Evolutionary conservation across 1,139 yeast genomes (phyloP), one percentile per base, ranked within the genome.

Genomic region (Suhomyces anneliseae): DNA sequence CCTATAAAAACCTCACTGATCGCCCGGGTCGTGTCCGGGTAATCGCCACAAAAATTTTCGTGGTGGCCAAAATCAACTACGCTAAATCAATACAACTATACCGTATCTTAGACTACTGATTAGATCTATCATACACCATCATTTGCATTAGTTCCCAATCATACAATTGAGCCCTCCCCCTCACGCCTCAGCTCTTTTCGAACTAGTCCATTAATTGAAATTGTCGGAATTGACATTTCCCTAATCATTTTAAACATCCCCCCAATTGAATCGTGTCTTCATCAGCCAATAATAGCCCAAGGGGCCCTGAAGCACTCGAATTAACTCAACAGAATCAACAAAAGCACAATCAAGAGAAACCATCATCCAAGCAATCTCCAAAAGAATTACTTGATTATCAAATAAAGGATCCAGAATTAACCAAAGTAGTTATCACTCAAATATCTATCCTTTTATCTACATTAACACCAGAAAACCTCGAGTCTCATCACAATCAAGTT

Each of bases 401-500:
- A 8, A 40, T 46, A 29, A 54, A 58, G 41, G 62, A 59, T 54
- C 60, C 68, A 19, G 78, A 74, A 56, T 57, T 74, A 48, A 65
- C 70, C 46, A 74, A 76, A 60, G 77, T 77, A 43, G 66, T 76
- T 41, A 61, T 74, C 51, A 77, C 82, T 39, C 88, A 84, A 61
- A 61, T 85, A 43, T 72, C 79, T 19, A 71, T 83, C 42, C 65
- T 83, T 47, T 65, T 78, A 40, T 67, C 79, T 31, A 74, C 80
- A 27, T 65, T 77, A 50, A 61, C 71, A 31, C 63, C 65, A 15
- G 65, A 67, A 29, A 78, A 75, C 60, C 69, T 76, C 60, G 69
- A 66, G 29, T 54, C 69, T n/a, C 69, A 76, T 36, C 60, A 64
- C 44, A 60, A 63, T 40, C 82, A 83, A 59, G 79, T 83, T 56